Conservation (phyloP, 176 grass and related monocot species). For the Alopecurus myosuroides region DNA sequence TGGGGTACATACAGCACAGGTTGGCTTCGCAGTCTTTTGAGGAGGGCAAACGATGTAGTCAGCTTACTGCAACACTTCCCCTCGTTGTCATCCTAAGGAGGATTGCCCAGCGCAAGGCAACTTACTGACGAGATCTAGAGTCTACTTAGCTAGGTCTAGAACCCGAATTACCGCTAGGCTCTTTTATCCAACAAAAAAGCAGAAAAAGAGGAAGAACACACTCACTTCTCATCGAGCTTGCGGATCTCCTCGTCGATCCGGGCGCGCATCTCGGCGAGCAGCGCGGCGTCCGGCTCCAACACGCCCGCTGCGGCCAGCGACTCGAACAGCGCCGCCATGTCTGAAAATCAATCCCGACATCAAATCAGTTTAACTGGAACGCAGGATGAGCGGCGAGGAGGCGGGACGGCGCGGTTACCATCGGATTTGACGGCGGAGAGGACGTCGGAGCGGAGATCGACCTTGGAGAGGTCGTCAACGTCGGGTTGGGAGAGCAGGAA, state of each 20-base stretch:
- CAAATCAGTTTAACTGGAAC: neutral
- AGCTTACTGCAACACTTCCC: neutral
- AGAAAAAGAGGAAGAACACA: neutral
- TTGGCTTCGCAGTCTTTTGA: neutral
- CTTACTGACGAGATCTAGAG: neutral
- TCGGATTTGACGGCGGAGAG: conserved; percentile 70
- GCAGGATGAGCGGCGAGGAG: neutral
- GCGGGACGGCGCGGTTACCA: conserved; percentile 27
- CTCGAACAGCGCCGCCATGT: conserved; percentile 71
- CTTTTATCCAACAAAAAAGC: neutral
- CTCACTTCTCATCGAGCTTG: conserved; percentile 92
- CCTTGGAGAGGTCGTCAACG: conserved; percentile 90
- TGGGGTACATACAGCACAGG: neutral
- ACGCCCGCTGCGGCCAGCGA: conserved; percentile 51
- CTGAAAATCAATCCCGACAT: neutral
- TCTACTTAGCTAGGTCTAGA: neutral
- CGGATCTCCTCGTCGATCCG: conserved; percentile 74
- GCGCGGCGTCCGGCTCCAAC: conserved; percentile 54
- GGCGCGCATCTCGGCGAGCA: conserved; percentile 69
- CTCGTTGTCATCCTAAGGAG: neutral
- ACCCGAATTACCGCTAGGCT: neutral
- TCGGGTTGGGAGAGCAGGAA: conserved; percentile 80
- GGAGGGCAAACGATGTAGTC: neutral
- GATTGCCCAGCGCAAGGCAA: neutral
- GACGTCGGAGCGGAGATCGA: conserved; percentile 73